These are phyloP conservation scores for Gleditsia sinensis DNA, from an alignment of 306 rosid genomes.

Conservation along the genomic window DNA sequence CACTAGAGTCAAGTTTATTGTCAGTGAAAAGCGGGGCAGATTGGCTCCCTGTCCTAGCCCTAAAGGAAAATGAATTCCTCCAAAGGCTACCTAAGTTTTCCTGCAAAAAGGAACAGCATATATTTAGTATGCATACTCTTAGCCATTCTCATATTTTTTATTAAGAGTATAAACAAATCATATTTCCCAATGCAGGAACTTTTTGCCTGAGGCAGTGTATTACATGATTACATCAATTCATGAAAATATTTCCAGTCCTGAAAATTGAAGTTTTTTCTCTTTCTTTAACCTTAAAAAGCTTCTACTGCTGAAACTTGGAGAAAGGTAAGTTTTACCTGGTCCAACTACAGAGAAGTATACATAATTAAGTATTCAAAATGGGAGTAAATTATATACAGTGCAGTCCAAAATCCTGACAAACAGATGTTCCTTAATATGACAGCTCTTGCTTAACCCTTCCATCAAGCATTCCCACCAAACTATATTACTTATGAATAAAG, in stretches of 20 bases:
- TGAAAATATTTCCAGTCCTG: neutral
- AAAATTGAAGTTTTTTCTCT: neutral
- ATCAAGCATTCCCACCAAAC: conserved; percentile 23
- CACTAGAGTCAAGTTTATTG: conserved; percentile 59
- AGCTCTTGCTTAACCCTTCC: conserved; percentile 6
- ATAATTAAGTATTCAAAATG: conserved; percentile 29
- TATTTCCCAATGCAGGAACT: conserved; percentile 14
- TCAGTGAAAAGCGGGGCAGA: conserved; percentile 93
- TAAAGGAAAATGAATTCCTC: conserved; percentile 57
- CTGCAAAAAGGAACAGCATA: conserved; percentile 51
- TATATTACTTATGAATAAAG: conserved; percentile 5
- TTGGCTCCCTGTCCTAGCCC: conserved; percentile 64
- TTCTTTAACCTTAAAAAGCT: conserved; percentile 55
- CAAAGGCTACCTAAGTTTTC: conserved; percentile 59
- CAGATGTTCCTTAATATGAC: conserved; percentile 13
- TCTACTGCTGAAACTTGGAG: conserved; percentile 55
- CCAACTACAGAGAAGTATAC: conserved; percentile 49
- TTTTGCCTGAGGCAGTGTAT: conserved; percentile 9
- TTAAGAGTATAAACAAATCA: conserved; percentile 23
- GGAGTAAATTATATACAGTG: conserved; percentile 23
- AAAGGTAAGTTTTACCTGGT: conserved; percentile 63
- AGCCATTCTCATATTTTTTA: neutral
- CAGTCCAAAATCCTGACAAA: conserved; percentile 17
- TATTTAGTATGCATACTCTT: conserved; percentile 11
- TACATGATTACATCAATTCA: neutral